Evolutionary conservation across 2,329 filamentous ascomycete species (phyloP).

Genomic region (Didymella pomorum): DNA sequence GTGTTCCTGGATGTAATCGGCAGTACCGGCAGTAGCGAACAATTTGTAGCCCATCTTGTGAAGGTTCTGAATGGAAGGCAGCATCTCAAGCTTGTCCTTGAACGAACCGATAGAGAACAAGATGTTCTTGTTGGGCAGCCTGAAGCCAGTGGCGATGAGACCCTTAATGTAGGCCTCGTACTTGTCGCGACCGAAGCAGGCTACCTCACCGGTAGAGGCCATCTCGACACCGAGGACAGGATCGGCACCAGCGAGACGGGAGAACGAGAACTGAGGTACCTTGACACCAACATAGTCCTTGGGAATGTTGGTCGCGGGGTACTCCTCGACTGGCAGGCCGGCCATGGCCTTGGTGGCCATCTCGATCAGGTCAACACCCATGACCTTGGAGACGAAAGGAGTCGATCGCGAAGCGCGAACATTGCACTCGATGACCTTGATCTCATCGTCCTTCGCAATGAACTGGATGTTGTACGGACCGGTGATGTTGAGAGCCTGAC

Average conservation of each 20-base stretch:
- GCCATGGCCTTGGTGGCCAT: conserved; percentile 99
- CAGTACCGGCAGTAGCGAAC: conserved; percentile 94
- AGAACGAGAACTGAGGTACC: conserved; percentile 99
- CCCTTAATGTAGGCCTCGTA: conserved; percentile 98
- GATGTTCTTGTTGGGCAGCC: conserved; percentile 93
- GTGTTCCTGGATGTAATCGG: conserved; percentile 94
- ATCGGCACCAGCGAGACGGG: conserved; percentile 92
- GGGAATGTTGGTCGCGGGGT: conserved; percentile 78
- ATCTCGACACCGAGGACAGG: conserved; percentile 98
- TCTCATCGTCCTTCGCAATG: conserved; percentile 99
- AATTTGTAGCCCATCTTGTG: conserved; percentile 93
- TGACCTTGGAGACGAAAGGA: conserved; percentile 98
- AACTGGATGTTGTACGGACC: conserved; percentile 99
- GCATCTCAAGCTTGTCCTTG: conserved; percentile 98
- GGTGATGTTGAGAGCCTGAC: conserved; percentile 90
- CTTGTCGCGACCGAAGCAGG: conserved; percentile 93
- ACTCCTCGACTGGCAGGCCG: conserved; percentile 79
- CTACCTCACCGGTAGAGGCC: conserved; percentile 98
- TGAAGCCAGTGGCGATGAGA: conserved; percentile 94
- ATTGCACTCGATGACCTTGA: conserved; percentile 99
- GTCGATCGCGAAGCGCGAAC: conserved; percentile 95
- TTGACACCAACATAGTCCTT: conserved; percentile 93
- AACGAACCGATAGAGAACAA: conserved; percentile 94
- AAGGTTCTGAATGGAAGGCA: conserved; percentile 88
- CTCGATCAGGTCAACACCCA: conserved; percentile 96